phyloP scores from a whole-genome alignment of 352 stramenopile species.

The Globisporangium nunn region DNA sequence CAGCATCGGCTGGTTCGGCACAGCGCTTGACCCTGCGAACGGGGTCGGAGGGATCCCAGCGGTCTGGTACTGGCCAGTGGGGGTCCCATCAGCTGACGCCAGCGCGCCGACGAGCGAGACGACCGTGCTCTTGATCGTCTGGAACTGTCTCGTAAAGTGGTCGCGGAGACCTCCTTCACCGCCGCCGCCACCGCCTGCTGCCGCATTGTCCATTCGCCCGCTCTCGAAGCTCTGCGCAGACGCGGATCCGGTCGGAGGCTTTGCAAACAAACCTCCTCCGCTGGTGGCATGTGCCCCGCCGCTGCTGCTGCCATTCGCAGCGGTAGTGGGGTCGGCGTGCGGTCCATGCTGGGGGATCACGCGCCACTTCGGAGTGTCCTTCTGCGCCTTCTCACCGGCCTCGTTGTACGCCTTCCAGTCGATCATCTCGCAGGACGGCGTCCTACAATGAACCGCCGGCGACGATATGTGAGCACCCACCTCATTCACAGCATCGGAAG shows the following conservation, averaged over 20 bases:
- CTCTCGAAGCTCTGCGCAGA: constrained; percentile 2
- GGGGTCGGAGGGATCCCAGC: not conserved
- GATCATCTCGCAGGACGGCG: constrained; percentile 69
- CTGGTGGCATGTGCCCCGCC: not conserved
- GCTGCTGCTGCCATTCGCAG: constrained; percentile 2
- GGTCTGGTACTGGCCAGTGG: constrained; percentile 4
- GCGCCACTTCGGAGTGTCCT: constrained; percentile 58
- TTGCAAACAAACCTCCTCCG: constrained; percentile 5
- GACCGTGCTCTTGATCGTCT: constrained; percentile 46
- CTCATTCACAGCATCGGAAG: not conserved
- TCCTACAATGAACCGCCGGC: constrained; percentile 14
- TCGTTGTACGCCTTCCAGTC: constrained; percentile 87
- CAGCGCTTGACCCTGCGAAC: not conserved
- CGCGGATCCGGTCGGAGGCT: constrained; percentile 19
- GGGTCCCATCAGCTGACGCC: constrained; percentile 2
- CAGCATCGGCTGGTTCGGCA: constrained; percentile 2
- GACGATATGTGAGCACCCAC: not conserved
- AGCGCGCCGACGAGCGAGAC: constrained; percentile 34
- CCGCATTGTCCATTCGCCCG: constrained; percentile 3
- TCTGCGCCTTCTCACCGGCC: constrained; percentile 46
- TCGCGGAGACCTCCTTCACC: constrained; percentile 21
- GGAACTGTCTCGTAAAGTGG: constrained; percentile 33
- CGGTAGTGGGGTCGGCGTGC: constrained; percentile 30
- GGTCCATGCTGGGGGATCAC: constrained; percentile 76
- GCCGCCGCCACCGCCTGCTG: not conserved